Evolutionary conservation across 805 yeast genomes (phyloP).

Genomic region (Torulaspora delbrueckii): DNA sequence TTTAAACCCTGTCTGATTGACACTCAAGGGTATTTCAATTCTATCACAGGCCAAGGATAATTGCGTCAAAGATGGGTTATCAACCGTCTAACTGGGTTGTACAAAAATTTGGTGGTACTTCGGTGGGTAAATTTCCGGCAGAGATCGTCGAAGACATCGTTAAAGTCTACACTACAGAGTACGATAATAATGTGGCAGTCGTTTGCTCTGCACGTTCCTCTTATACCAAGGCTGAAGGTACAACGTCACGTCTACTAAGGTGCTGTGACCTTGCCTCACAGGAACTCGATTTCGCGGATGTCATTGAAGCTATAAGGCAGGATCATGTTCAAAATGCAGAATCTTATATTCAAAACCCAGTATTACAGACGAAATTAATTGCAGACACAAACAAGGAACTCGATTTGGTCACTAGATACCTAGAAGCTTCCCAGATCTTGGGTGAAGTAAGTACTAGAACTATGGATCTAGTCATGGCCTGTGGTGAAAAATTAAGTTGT

Average conservation of each 20-base stretch:
- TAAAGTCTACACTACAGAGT: slow-evolving; percentile 49
- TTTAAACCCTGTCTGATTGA: not conserved
- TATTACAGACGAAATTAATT: slow-evolving; percentile 50
- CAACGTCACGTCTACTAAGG: slow-evolving; percentile 76
- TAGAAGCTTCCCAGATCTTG: slow-evolving; percentile 83
- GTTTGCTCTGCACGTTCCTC: slow-evolving; percentile 96
- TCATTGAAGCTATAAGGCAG: slow-evolving; percentile 62
- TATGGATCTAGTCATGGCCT: slow-evolving; percentile 81
- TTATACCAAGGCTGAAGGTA: slow-evolving; percentile 87
- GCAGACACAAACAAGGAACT: slow-evolving; percentile 61
- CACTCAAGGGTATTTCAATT: not conserved
- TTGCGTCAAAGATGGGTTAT: not conserved
- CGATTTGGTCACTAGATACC: slow-evolving; percentile 57
- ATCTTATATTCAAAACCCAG: slow-evolving; percentile 41
- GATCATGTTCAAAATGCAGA: slow-evolving; percentile 80
- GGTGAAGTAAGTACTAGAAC: slow-evolving; percentile 91
- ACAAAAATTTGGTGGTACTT: slow-evolving; percentile 96
- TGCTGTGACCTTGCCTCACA: slow-evolving; percentile 78
- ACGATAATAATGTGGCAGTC: slow-evolving; percentile 67
- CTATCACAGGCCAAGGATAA: not conserved
- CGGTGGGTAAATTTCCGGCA: slow-evolving; percentile 90
- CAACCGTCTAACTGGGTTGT: slow-evolving; percentile 55
- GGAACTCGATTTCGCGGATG: slow-evolving; percentile 50
- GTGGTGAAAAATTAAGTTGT: slow-evolving; percentile 92
- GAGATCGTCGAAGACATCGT: slow-evolving; percentile 83